Percentiles rank a stretch among this genome's conserved stretches.
These are phyloP conservation scores for Orbilia blumenaviensis DNA, from an alignment of 2,329 filamentous ascomycete genomes.

Conservation along the genomic window DNA sequence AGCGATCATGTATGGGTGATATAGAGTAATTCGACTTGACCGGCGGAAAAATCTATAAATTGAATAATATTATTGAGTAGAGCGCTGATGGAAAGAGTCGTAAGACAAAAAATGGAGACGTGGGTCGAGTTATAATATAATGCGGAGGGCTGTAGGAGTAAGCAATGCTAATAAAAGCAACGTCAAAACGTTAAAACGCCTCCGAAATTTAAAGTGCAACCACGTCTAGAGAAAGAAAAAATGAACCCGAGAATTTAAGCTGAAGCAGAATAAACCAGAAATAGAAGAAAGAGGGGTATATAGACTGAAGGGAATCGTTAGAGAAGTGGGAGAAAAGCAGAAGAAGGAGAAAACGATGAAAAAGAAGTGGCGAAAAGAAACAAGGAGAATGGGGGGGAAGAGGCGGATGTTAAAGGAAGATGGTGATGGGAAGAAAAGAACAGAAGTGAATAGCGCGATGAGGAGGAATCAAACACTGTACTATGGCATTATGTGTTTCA, in stretches of 20 bases:
- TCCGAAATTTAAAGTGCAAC: constrained; percentile 29
- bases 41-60: not conserved
- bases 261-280: not conserved
- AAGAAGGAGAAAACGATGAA: not conserved
- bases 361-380: not conserved
- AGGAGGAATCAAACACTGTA: not conserved
- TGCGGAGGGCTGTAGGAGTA: not conserved
- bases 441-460: not conserved
- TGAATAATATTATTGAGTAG: not conserved
- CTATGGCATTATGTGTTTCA: constrained; percentile 27
- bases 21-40: not conserved
- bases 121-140: not conserved
- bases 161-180: constrained; percentile 22
- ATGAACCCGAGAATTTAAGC: not conserved
- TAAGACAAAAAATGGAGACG: not conserved
- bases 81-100: not conserved
- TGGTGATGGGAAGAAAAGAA: not conserved
- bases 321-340: not conserved
- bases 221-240: constrained; percentile 28
- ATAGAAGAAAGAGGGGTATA: not conserved
- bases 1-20: not conserved
- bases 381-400: not conserved
- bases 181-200: no score
- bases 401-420: not conserved
- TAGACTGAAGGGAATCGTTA: constrained; percentile 24